phyloP scores from a whole-genome alignment of 2,329 filamentous ascomycete species.

The Fonsecaea pedrosoi region DNA sequence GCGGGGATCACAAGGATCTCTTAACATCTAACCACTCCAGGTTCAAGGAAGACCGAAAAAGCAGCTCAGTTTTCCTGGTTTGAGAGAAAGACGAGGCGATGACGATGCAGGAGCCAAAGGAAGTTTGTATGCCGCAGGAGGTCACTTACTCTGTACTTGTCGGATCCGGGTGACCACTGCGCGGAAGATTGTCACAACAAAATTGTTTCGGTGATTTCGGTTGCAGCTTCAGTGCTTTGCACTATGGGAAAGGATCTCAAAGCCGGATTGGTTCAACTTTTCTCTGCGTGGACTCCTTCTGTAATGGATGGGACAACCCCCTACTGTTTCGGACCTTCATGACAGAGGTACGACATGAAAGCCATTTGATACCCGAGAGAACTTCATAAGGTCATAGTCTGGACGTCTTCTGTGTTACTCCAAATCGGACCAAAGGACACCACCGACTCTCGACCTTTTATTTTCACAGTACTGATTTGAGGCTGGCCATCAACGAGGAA shows the following conservation, averaged over 20 bases:
- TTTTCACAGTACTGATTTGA: neutral
- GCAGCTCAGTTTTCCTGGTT: neutral
- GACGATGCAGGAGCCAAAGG: slow-evolving; percentile 2
- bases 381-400: slow-evolving; percentile 6
- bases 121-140: slow-evolving; percentile 8
- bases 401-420: slow-evolving; percentile 3
- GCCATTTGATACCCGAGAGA: slow-evolving; percentile 6
- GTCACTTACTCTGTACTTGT: slow-evolving; percentile 4
- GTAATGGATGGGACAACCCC: slow-evolving; percentile 10
- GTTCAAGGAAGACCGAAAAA: neutral
- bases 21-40: neutral
- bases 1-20: neutral
- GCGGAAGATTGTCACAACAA: slow-evolving; percentile 3
- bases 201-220: slow-evolving; percentile 15
- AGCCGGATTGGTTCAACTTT: slow-evolving; percentile 21
- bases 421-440: neutral
- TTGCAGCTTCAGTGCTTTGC: slow-evolving; percentile 15
- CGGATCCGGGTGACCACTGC: slow-evolving; percentile 1
- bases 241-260: slow-evolving; percentile 21
- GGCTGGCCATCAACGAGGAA: neutral
- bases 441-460: neutral
- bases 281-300: slow-evolving; percentile 13
- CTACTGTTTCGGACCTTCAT: slow-evolving; percentile 15
- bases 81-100: slow-evolving; percentile 4
- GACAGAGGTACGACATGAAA: slow-evolving; percentile 18